Percentiles rank a stretch among this genome's conserved stretches.
phyloP scores from a whole-genome alignment of 2,329 filamentous ascomycete species.

The Fusarium sp. region DNA sequence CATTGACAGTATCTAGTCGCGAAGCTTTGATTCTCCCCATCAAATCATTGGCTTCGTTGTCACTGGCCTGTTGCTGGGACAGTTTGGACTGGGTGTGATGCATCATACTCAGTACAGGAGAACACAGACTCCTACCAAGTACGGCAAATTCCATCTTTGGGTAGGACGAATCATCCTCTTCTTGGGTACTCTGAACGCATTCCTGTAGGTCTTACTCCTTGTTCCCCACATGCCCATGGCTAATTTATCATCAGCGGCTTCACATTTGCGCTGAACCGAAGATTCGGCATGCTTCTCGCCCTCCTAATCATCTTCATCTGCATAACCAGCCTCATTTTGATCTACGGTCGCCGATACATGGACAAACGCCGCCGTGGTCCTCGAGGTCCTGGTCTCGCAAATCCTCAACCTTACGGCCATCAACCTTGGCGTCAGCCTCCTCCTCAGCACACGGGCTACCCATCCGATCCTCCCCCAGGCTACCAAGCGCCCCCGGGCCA shows the following conservation, averaged over 20 bases:
- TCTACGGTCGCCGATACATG: conserved; percentile 44
- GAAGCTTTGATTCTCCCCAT: conserved; percentile 61
- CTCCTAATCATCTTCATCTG: conserved; percentile 56
- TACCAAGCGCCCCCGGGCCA: conserved; percentile 48
- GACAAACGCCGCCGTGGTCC: conserved; percentile 37
- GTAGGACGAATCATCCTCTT: conserved; percentile 63
- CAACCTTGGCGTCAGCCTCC: conserved; percentile 46
- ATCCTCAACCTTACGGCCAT: conserved; percentile 41
- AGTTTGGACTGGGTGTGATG: conserved; percentile 63
- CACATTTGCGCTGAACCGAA: conserved; percentile 61
- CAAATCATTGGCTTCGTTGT: conserved; percentile 68
- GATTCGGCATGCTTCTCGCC: conserved; percentile 58
- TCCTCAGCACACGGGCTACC: conserved; percentile 34
- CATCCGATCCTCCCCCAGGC: conserved; percentile 47
- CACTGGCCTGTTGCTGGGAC: conserved; percentile 59
- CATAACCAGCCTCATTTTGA: conserved; percentile 52
- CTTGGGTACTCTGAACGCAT: conserved; percentile 64
- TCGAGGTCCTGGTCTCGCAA: conserved; percentile 24
- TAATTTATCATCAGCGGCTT: conserved; percentile 58
- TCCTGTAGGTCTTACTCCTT: conserved; percentile 56
- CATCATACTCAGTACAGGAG: conserved; percentile 64
- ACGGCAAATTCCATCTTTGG: conserved; percentile 65
- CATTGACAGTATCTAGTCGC: conserved; percentile 53
- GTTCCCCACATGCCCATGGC: neutral
- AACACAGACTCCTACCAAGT: conserved; percentile 58